Base-by-base conservation (phyloP, 176 grass and related monocot species). In the Panicum miliaceum region DNA sequence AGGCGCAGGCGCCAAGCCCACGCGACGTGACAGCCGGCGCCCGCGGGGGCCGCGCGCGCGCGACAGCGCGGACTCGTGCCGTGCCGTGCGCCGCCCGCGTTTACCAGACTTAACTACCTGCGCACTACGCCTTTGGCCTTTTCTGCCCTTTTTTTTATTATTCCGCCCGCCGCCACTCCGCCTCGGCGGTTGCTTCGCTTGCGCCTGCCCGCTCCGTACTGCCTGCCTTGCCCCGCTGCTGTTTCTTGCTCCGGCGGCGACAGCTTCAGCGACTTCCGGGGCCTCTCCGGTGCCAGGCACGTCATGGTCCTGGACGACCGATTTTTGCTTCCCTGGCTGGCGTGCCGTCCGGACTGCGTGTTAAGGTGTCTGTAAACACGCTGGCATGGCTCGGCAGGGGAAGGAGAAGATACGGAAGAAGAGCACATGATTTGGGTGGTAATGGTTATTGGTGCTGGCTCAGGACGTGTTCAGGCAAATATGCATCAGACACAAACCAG, bases 31-130 rank as follows among this genome's bases (percentile, higher is more conserved):
- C 78, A 46, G 59, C 61, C 77, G 35, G 57, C 68, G 42, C 29
- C 29, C 29, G 2, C 29, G 1, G 29, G 18, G 14, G 47, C 22
- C n/a, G 22, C 15, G 8, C 5, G 53, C 58, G 42, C 34, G 10
- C 36, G 71, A 35, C 61, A 86, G 73, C 86, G 79, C 58, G 72
- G 79, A 34, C 72, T 62, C 40, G 53, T 27, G 70, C 68, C 61
- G 22, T 64, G 71, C 10, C 73, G 83, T 85, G 75, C 64, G 68
- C 76, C 81, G 67, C 57, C 26, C 60, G 85, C 85, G 71, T 48
- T 76, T 87, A 75, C 85, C 78, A 59, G 84, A 79, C 84, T 15
- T 71, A 71, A 64, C 76, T 41, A 64, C 68, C 76, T 42, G 59
- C 85, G 57, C 69, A 64, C 70, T 38, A 19, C 19, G 19, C 62